Conservation (phyloP, 1,284 basidiomycete species). For the Ceratobasidium sp. region DNA sequence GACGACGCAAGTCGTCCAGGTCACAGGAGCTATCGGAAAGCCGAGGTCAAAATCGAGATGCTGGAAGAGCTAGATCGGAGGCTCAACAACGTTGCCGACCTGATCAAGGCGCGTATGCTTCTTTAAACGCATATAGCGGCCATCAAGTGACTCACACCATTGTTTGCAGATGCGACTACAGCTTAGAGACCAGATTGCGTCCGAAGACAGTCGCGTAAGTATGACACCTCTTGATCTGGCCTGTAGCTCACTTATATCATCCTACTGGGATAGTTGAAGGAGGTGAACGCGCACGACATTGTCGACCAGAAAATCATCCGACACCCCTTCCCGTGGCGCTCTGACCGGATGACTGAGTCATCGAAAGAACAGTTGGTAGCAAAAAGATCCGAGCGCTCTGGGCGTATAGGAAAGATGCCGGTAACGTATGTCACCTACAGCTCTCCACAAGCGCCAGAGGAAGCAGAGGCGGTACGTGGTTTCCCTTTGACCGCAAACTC, state of each 20-base stretch:
- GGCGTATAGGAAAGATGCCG: neutral
- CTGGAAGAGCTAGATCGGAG: neutral
- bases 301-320: too few relatives aligned
- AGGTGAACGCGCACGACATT: too few relatives aligned
- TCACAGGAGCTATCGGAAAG: neutral
- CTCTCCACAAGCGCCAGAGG: neutral
- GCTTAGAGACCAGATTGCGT: too few relatives aligned
- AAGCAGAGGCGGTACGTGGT: neutral
- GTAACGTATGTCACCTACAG: neutral
- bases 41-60: neutral
- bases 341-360: neutral
- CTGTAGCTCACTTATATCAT: too few relatives aligned
- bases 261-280: too few relatives aligned
- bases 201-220: too few relatives aligned
- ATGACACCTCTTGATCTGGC: too few relatives aligned
- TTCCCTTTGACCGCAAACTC: neutral
- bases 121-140: neutral
- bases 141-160: too few relatives aligned
- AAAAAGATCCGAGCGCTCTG: neutral
- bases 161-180: too few relatives aligned
- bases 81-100: neutral
- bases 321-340: neutral
- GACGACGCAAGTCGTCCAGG: neutral
- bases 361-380: neutral
- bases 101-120: neutral